Evolutionary conservation across 306 rosid species (phyloP).

Genomic region (Cucumis sativus): DNA sequence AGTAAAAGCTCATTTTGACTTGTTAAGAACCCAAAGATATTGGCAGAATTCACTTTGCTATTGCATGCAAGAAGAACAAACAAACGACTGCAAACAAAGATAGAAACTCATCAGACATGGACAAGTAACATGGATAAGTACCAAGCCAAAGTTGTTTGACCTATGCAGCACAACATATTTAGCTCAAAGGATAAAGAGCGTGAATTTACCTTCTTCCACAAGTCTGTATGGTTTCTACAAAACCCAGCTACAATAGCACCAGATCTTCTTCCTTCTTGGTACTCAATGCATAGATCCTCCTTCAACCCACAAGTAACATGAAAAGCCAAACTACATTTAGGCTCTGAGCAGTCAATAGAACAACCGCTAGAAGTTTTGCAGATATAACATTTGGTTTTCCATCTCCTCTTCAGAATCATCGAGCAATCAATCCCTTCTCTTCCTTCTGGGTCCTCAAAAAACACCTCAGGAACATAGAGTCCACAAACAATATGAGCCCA

Average conservation of each 20-base stretch:
- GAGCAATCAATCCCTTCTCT: slow-evolving; percentile 73
- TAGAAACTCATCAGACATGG: too few species aligned
- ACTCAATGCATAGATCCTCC: slow-evolving; percentile 59
- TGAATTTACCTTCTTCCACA: slow-evolving; percentile 57
- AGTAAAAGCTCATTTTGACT: too few species aligned
- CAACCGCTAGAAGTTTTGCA: slow-evolving; percentile 39
- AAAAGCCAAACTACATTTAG: slow-evolving; percentile 45
- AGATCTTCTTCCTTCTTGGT: slow-evolving; percentile 45
- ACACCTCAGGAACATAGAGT: slow-evolving; percentile 67
- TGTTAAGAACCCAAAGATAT: too few species aligned
- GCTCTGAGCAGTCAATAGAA: slow-evolving; percentile 60
- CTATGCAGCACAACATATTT: background rate
- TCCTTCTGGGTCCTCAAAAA: slow-evolving; percentile 58
- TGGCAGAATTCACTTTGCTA: too few species aligned
- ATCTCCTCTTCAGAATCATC: slow-evolving; percentile 43
- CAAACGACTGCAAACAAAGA: too few species aligned
- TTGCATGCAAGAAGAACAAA: too few species aligned
- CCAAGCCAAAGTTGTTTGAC: background rate
- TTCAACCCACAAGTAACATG: slow-evolving; percentile 64
- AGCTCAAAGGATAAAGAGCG: background rate
- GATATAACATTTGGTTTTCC: slow-evolving; percentile 44
- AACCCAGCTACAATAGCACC: slow-evolving; percentile 73
- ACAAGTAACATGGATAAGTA: too few species aligned
- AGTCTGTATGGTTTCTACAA: slow-evolving; percentile 43
- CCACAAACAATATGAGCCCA: slow-evolving; percentile 82